Evolutionary conservation across 2,329 filamentous ascomycete species (phyloP), one percentile per base, ranked within the genome.

Genomic region (Trichoderma semiorbis): DNA sequence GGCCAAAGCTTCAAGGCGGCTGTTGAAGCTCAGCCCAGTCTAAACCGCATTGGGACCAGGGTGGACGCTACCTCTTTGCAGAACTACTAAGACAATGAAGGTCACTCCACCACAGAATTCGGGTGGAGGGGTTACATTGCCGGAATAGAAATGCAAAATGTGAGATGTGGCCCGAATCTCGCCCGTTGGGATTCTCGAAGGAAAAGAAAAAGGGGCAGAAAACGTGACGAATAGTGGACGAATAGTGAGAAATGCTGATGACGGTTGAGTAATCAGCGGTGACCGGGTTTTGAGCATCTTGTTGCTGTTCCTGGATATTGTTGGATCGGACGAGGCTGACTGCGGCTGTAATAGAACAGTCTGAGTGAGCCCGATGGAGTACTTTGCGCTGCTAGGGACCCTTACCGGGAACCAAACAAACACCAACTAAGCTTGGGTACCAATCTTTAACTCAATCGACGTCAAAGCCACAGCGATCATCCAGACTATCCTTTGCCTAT

Each of bases 51-150:
- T n/a, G 18, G 70, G 70, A 43, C 26, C 21, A n/a, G 4, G 4
- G 21, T 11, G 18, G 69, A 6, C 67, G 67, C 67, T 69, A 58
- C 3, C 32, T 34, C 32, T 34, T 34, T 34, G 32, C 65, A n/a
- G 47, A 14, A 21, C 47, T 30, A 8, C 30, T 30, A 30, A 30
- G 30, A 60, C 55, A 36, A 32, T 60, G 0, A 18, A n/a, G 3
- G 47, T 60, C 61, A 61, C 69, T 53, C 34, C 50, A 65, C 61
- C n/a, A 36, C 36, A 24, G 36, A 50, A 65, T 71, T 58, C 62
- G n/a, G 47, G 50, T 61, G 53, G 69, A 71, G 36, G 62, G 62
- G 69, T 71, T 71, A 61, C 69, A 71, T 71, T 67, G 69, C n/a
- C n/a, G 5, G 43, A 39, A 14, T 39, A 14, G 43, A 12, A 21